A percentile compares a stretch with the other conserved stretches of the same genome.
Conservation (phyloP, 1,284 basidiomycete species). For the Coriolopsis trogii region DNA sequence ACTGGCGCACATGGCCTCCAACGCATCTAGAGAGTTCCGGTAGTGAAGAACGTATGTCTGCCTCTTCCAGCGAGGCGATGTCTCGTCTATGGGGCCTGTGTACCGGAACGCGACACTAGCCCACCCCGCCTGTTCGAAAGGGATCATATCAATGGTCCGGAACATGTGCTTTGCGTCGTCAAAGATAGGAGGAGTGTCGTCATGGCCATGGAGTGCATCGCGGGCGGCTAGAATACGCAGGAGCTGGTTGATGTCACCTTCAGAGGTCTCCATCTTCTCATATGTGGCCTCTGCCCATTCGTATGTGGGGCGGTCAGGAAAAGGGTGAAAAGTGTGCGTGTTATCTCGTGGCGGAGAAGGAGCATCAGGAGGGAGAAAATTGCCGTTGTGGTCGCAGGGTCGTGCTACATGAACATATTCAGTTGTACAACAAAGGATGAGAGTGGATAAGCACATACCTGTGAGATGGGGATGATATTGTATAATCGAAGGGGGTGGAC, state of each 20-base stretch:
- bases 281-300: constrained; percentile 13
- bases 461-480: background rate
- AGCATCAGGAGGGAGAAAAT: constrained; percentile 1
- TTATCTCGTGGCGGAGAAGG: constrained; percentile 4
- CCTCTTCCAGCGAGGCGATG: constrained; percentile 22
- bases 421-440: background rate
- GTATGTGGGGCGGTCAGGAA: constrained; percentile 4
- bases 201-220: background rate
- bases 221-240: background rate
- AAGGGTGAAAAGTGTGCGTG: constrained; percentile 11
- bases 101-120: constrained; percentile 7
- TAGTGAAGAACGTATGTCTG: constrained; percentile 16
- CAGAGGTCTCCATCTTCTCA: constrained; percentile 5
- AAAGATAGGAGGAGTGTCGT: background rate
- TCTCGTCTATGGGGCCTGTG: background rate
- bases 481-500: background rate
- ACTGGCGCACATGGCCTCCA: background rate
- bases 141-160: constrained; percentile 6
- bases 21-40: background rate
- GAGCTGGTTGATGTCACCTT: constrained; percentile 10
- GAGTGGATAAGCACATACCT: background rate
- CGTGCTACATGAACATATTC: constrained; percentile 4
- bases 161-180: constrained; percentile 6
- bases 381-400: constrained; percentile 10
- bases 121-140: constrained; percentile 16